Base-by-base conservation (phyloP, 2,329 filamentous ascomycete species). In the Aspergillus tamarii region DNA sequence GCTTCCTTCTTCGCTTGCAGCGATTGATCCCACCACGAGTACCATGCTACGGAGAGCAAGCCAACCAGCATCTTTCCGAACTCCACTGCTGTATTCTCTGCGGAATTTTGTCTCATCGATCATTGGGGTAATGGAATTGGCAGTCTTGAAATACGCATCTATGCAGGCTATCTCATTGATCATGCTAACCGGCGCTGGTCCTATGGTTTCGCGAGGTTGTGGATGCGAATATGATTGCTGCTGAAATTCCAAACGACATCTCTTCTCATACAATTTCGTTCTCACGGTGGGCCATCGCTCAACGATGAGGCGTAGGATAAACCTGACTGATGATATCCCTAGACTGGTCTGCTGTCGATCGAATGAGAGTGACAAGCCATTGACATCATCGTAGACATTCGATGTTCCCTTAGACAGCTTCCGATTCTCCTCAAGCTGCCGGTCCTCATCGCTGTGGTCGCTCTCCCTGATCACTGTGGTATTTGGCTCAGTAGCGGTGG, bases 41-140 rank as follows among this genome's bases (percentile, higher is more conserved):
- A 64, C 62, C 62, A 64, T 64, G 11, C 58, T 64, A 28, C 54
- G 46, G 14, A 61, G 53, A 34, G 34, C 62, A 10, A 61, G 41
- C 59, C 62, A 64, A 12, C 53, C 52, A 23, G 39, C 32, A 12
- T 54, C 43, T 21, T 61, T 54, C 4, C 45, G 41, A 52, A 55
- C 48, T 10, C 39, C 30, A 9, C 26, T 39, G 6, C 36, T 28
- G 48, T 59, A 53, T 4, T 16, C 39, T 28, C 39, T 41, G 11
- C 59, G 36, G 28, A 64, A 64, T 1, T 55, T 39, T 6, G 30
- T 48, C 55, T 64, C 62, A 26, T 64, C 46, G 7, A 64, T n/a
- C 30, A 64, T 58, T 14, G 59, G 62, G 0, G 62, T 59, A 34
- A 64, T 61, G 23, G 46, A 55, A 6, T 61, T 58, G 28, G 61